Conservation (phyloP, 495 filamentous ascomycete species). For the Terfezia boudieri region DNA sequence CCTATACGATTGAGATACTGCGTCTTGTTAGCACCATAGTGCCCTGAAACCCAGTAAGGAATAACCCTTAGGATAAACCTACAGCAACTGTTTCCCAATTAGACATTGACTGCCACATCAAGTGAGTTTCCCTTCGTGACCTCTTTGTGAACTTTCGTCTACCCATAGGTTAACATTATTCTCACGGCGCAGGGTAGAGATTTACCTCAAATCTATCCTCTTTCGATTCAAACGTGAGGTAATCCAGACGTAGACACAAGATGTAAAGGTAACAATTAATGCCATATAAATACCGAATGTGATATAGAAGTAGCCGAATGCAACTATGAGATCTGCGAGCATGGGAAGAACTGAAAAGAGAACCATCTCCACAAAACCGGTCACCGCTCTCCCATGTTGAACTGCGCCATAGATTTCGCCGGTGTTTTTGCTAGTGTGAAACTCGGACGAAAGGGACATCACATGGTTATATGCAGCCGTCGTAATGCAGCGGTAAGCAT, state of each 20-base stretch:
- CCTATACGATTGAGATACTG: slow-evolving; percentile 47
- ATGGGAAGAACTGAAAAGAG: slow-evolving; percentile 47
- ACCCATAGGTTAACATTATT: background rate
- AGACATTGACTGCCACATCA: slow-evolving; percentile 39
- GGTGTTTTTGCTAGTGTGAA: slow-evolving; percentile 51
- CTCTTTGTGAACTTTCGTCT: slow-evolving; percentile 16
- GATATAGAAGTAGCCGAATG: slow-evolving; percentile 42
- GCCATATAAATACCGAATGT: slow-evolving; percentile 56
- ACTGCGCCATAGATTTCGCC: slow-evolving; percentile 49
- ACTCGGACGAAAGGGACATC: slow-evolving; percentile 57
- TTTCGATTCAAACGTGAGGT: slow-evolving; percentile 29
- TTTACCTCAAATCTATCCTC: slow-evolving; percentile 22
- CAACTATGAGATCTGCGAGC: slow-evolving; percentile 46
- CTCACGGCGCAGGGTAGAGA: background rate
- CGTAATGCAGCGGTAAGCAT: slow-evolving; percentile 36
- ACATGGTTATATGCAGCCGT: slow-evolving; percentile 50
- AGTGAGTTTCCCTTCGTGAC: slow-evolving; percentile 34
- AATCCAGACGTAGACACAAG: slow-evolving; percentile 38
- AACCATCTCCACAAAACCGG: slow-evolving; percentile 40
- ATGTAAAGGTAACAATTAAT: slow-evolving; percentile 40
- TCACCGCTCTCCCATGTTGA: slow-evolving; percentile 38
- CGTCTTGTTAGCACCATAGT: slow-evolving; percentile 5
- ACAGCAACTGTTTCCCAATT: slow-evolving; percentile 45
- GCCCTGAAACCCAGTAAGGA: background rate
- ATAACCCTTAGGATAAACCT: slow-evolving; percentile 1